Evolutionary conservation across 805 yeast genomes (phyloP).

Genomic region (Schwanniomyces polymorphus): DNA sequence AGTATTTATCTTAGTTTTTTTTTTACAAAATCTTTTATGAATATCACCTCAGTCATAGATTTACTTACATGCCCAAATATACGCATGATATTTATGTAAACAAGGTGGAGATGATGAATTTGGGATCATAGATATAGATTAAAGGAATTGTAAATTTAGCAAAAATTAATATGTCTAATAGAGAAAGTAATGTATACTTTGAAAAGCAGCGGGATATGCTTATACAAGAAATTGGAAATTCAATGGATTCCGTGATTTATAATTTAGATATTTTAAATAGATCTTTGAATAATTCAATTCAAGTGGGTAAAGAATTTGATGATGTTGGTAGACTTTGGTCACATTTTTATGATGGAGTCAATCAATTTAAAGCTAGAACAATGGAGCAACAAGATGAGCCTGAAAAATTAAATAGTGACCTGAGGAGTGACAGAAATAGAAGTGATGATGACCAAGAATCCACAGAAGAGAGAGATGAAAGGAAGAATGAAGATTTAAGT

Average conservation of each 20-base stretch:
- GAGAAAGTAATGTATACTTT: conserved; percentile 32
- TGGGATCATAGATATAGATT: background rate
- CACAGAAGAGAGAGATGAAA: background rate
- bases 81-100: background rate
- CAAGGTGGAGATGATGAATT: background rate
- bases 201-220: conserved; percentile 60
- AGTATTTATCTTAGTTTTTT: background rate
- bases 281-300: conserved; percentile 63
- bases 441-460: background rate
- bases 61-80: background rate
- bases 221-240: conserved; percentile 53
- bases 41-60: background rate
- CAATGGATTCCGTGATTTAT: conserved; percentile 65
- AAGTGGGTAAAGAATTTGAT: conserved; percentile 76
- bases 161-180: background rate
- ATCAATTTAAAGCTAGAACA: conserved; percentile 16
- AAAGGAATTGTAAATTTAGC: background rate
- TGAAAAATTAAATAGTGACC: conserved; percentile 71
- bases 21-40: background rate
- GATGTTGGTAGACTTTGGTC: conserved; percentile 71
- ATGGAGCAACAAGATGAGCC: background rate
- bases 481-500: background rate
- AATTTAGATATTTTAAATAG: conserved; percentile 67
- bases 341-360: conserved; percentile 58
- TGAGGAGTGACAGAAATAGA: conserved; percentile 25